These are phyloP conservation scores for Diaporthe sp. DNA, from an alignment of 2,329 filamentous ascomycete species.

Conservation along the genomic window DNA sequence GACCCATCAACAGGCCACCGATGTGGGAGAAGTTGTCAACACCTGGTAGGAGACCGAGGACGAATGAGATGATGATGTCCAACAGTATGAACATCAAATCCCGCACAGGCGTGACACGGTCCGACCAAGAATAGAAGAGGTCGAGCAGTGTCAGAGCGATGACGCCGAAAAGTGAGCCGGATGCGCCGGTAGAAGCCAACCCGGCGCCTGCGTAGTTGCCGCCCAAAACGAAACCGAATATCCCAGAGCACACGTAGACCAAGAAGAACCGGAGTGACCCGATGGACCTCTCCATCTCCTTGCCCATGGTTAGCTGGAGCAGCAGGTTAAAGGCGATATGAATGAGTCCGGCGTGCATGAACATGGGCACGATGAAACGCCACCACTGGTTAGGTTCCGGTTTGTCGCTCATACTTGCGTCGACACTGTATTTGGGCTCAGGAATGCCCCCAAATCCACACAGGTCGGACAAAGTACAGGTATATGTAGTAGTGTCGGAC, in stretches of 20 bases:
- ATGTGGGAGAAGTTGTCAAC: constrained; percentile 98
- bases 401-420: constrained; percentile 58
- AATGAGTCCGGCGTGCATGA: constrained; percentile 92
- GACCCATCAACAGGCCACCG: constrained; percentile 92
- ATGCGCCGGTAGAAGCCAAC: constrained; percentile 88
- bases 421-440: constrained; percentile 70
- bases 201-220: constrained; percentile 91
- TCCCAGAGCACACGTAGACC: constrained; percentile 91
- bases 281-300: constrained; percentile 93
- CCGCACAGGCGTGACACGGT: constrained; percentile 80
- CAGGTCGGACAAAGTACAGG: constrained; percentile 81
- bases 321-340: constrained; percentile 98
- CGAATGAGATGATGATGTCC: constrained; percentile 90
- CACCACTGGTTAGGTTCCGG: constrained; percentile 93
- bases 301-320: constrained; percentile 88
- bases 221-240: constrained; percentile 95
- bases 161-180: constrained; percentile 91
- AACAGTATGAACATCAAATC: constrained; percentile 90
- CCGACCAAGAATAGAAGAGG: constrained; percentile 91
- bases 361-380: constrained; percentile 95
- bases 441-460: constrained; percentile 87
- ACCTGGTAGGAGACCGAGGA: constrained; percentile 90
- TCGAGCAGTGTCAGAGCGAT: constrained; percentile 91
- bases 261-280: constrained; percentile 89
- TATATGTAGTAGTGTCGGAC: constrained; percentile 59